Evolutionary conservation across 140 eudicot species (phyloP), one percentile per base, ranked within the genome.

Genomic region (Oenanthe javanica): DNA sequence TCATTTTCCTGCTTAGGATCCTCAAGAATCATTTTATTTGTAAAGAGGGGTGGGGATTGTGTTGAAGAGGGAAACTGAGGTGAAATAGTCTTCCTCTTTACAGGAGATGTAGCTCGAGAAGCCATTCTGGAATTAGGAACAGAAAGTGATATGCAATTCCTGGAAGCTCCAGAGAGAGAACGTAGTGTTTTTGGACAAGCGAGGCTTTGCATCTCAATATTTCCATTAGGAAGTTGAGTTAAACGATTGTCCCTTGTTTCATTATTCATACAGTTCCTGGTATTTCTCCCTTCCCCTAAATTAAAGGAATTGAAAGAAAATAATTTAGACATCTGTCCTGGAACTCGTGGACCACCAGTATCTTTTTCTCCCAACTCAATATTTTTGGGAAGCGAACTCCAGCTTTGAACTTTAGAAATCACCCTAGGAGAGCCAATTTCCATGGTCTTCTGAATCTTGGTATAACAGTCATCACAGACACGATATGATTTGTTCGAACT

Each of bases 391-490:
- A 87, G 71, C 61, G 79, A 43, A 84, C 76, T 84, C 81, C 81
- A 89, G 80, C 88, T 85, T 86, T 81, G 82, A 52, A 89, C 87
- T 70, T 81, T 81, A 15, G 92, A 87, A 75, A 90, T 75, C 31
- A 85, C 86, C 36, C 78, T 75, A 63, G 82, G 84, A 50, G 85
- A 77, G 54, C 82, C 93, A 74, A 82, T 77, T 43, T 87, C 93
- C 57, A 83, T 50, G 14, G 82, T 84, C 86, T 89, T 93, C 82
- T 93, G 90, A 83, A 96, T 79, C 80, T 88, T 96, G 74, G 70
- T 78, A 79, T 80, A 92, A 82, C 99, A 96, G 77, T 89, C 96
- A 85, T 96, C 98, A 77, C 99, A 96, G 69, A 96, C 99, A 57
- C 98, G 99, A 80, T 90, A 96, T 1, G 99, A 94, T 88, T 93